Evolutionary conservation across 2,329 filamentous ascomycete species (phyloP).

Genomic region (Exserohilum turcica): DNA sequence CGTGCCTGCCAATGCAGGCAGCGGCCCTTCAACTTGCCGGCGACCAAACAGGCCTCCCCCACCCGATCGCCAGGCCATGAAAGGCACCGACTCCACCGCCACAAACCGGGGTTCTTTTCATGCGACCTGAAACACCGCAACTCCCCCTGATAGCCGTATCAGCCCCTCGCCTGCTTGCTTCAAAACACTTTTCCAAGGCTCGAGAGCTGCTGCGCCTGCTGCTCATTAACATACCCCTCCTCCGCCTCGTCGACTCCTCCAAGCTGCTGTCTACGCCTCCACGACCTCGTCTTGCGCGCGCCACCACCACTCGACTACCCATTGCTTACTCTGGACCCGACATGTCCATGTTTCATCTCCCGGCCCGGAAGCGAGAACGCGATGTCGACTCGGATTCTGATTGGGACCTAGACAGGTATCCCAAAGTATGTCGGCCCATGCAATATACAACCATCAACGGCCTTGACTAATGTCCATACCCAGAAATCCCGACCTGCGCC

Average conservation of each 20-base stretch:
- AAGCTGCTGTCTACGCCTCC: conserved; percentile 20
- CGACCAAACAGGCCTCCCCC: conserved; percentile 10
- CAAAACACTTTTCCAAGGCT: conserved; percentile 38
- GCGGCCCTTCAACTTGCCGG: conserved; percentile 10
- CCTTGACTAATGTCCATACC: conserved; percentile 14
- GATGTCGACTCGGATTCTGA: conserved; percentile 44
- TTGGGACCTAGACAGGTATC: conserved; percentile 37
- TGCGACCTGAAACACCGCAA: conserved; percentile 43
- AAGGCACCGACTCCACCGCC: conserved; percentile 20
- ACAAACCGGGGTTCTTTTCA: conserved; percentile 24
- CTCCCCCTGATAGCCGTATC: conserved; percentile 39
- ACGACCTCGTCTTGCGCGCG: conserved; percentile 30
- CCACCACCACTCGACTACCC: conserved; percentile 7
- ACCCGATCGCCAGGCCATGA: conserved; percentile 17
- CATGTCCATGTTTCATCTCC: conserved; percentile 42
- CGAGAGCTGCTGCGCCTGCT: conserved; percentile 18
- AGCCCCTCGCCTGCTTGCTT: conserved; percentile 30
- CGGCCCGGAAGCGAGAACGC: conserved; percentile 38
- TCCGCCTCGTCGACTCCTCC: conserved; percentile 12
- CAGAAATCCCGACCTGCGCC: conserved; percentile 41
- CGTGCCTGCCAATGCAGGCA: conserved; percentile 8
- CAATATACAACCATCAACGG: not conserved
- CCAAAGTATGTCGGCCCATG: conserved; percentile 33
- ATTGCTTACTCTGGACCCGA: conserved; percentile 10
- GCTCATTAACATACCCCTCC: conserved; percentile 19